A percentile compares a stretch with the other conserved stretches of the same genome.
phyloP scores from a whole-genome alignment of 306 rosid species.

The Quercus parvula region DNA sequence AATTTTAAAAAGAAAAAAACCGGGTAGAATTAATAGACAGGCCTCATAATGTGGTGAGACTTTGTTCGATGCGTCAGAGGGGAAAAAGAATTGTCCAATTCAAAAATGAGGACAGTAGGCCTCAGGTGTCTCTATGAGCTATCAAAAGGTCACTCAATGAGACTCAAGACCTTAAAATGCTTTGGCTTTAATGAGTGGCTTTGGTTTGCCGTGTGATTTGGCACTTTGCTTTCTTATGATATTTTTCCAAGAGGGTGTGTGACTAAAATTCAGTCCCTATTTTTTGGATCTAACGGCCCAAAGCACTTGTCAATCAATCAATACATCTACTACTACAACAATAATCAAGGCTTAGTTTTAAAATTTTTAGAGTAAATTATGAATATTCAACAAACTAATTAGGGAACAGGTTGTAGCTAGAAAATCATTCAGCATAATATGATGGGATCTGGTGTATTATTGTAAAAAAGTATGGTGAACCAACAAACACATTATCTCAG shows the following conservation, averaged over 20 bases:
- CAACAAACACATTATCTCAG: no score
- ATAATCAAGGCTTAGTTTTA: no score
- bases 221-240: constrained; percentile 20
- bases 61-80: constrained; percentile 11
- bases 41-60: constrained; percentile 29
- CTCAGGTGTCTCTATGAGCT: constrained; percentile 28
- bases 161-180: constrained; percentile 33
- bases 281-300: not conserved
- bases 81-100: constrained; percentile 27
- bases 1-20: not conserved
- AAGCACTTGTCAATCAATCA: constrained; percentile 1
- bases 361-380: no score
- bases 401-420: no score
- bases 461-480: no score
- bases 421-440: no score
- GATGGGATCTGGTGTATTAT: no score
- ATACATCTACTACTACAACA: not conserved
- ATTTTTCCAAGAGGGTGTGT: constrained; percentile 7
- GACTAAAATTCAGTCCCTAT: not conserved
- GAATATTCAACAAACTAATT: no score
- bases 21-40: not conserved
- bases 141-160: constrained; percentile 41
- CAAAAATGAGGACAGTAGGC: constrained; percentile 16
- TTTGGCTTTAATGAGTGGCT: constrained; percentile 24
- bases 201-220: constrained; percentile 8